Conservation (phyloP, 495 filamentous ascomycete genomes). For the Recurvomyces mirabilis region DNA sequence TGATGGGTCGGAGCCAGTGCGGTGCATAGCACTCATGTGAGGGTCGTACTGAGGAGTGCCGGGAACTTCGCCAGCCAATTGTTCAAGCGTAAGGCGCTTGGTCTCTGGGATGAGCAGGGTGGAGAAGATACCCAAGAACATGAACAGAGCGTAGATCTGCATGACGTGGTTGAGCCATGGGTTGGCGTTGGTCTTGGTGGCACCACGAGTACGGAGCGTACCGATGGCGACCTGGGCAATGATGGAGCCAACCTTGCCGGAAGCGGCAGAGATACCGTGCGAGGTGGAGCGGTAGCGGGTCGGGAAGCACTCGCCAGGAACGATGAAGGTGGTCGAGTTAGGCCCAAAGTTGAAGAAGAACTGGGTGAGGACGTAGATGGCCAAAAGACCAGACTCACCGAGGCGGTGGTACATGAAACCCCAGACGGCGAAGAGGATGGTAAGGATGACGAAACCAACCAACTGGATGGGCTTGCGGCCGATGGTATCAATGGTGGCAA, state of each 20-base stretch:
- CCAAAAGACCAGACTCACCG: slow-evolving; percentile 40
- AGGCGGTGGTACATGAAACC: slow-evolving; percentile 27
- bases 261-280: slow-evolving; percentile 73
- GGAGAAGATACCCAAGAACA: slow-evolving; percentile 59
- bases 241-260: slow-evolving; percentile 75
- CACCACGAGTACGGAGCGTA: slow-evolving; percentile 29
- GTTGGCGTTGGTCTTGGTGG: slow-evolving; percentile 23
- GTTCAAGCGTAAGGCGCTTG: slow-evolving; percentile 47
- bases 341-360: slow-evolving; percentile 87
- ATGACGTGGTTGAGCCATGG: slow-evolving; percentile 74
- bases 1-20: neutral
- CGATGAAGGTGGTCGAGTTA: slow-evolving; percentile 82
- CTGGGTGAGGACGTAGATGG: slow-evolving; percentile 70
- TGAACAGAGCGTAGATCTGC: slow-evolving; percentile 71
- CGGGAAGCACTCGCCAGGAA: slow-evolving; percentile 82
- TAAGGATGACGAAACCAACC: slow-evolving; percentile 27
- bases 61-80: slow-evolving; percentile 22
- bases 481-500: slow-evolving; percentile 27
- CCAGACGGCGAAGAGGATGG: slow-evolving; percentile 27
- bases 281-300: slow-evolving; percentile 76
- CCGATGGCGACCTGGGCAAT: slow-evolving; percentile 41
- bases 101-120: slow-evolving; percentile 63
- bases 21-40: neutral
- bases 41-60: slow-evolving; percentile 12
- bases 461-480: slow-evolving; percentile 30